These are phyloP conservation scores for Talaromyces adpressus DNA, from an alignment of 495 filamentous ascomycete genomes.

Conservation along the genomic window DNA sequence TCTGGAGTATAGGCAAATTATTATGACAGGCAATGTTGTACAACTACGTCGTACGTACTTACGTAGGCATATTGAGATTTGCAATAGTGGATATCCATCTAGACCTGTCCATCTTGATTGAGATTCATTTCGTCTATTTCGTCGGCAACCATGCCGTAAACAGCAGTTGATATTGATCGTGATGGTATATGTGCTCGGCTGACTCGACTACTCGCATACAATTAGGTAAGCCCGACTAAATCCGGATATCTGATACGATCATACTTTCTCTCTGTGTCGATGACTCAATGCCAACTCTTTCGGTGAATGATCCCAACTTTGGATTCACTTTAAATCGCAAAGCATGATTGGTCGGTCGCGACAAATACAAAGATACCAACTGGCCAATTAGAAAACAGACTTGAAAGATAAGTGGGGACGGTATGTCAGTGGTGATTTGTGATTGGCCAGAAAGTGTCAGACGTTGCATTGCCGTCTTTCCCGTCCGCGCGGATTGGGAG, in stretches of 20 bases:
- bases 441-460: neutral
- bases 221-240: neutral
- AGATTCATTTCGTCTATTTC: neutral
- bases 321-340: neutral
- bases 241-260: neutral
- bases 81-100: neutral
- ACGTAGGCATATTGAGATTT: neutral
- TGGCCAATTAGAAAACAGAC: neutral
- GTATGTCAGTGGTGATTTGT: neutral
- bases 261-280: neutral
- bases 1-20: neutral
- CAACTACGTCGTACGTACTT: neutral
- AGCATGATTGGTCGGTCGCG: neutral
- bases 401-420: neutral
- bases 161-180: neutral
- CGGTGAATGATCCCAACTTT: neutral
- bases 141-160: neutral
- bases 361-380: neutral
- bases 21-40: too few relatives aligned
- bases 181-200: too few relatives aligned
- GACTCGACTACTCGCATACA: neutral
- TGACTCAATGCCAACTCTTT: neutral
- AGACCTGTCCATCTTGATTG: neutral
- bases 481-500: neutral
- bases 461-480: neutral